Conservation (phyloP, 2,329 filamentous ascomycete species). For the Xenosphaeropsis pyriputrescens region DNA sequence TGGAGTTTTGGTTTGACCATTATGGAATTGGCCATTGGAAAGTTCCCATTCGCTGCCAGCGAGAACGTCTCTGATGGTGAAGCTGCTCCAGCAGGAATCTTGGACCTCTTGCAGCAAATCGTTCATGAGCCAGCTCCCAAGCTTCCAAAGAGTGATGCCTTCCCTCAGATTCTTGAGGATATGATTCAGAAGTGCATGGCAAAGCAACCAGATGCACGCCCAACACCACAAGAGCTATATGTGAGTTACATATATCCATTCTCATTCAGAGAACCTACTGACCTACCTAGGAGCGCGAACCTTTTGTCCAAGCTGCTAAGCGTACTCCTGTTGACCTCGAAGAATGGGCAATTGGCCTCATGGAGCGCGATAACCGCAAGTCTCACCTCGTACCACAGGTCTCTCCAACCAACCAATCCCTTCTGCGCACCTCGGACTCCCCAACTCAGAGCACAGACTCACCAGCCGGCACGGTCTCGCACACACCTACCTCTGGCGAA, state of each 20-base stretch:
- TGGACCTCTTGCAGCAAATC: slow-evolving; percentile 93
- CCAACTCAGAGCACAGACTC: slow-evolving; percentile 26
- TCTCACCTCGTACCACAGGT: slow-evolving; percentile 76
- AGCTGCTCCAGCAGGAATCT: slow-evolving; percentile 79
- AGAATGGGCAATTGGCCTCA: slow-evolving; percentile 86
- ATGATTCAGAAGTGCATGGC: slow-evolving; percentile 93
- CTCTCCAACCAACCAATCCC: slow-evolving; percentile 63
- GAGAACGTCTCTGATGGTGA: slow-evolving; percentile 58
- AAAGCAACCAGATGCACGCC: slow-evolving; percentile 78
- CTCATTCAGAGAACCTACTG: background rate
- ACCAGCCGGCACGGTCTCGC: slow-evolving; percentile 27
- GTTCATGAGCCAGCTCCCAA: slow-evolving; percentile 90
- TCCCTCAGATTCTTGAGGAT: slow-evolving; percentile 86
- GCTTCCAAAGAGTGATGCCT: slow-evolving; percentile 92
- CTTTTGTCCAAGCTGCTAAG: slow-evolving; percentile 93
- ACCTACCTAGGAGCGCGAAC: slow-evolving; percentile 60
- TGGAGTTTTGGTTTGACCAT: slow-evolving; percentile 94
- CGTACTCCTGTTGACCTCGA: slow-evolving; percentile 86
- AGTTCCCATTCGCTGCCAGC: slow-evolving; percentile 81
- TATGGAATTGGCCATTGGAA: slow-evolving; percentile 95
- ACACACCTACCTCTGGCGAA: slow-evolving; percentile 57
- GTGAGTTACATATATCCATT: slow-evolving; percentile 35
- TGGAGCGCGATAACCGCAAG: slow-evolving; percentile 91
- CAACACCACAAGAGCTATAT: slow-evolving; percentile 86
- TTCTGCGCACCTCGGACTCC: slow-evolving; percentile 51